Conservation (phyloP, 2,329 filamentous ascomycete genomes). For the Alternaria gansuensis region DNA sequence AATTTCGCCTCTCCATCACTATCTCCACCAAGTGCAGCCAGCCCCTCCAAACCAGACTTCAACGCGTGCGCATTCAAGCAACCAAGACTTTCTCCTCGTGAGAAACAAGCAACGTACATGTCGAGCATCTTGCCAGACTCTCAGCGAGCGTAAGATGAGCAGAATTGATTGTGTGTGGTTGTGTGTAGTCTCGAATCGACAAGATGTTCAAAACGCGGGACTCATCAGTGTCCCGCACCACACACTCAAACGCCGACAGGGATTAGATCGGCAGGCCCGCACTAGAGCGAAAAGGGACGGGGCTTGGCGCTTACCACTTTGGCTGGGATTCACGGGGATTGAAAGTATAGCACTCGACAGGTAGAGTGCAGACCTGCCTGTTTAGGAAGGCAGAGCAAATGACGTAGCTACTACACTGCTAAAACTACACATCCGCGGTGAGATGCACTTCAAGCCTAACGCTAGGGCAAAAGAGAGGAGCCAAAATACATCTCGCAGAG, state of each 20-base stretch:
- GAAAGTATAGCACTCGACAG: conserved; percentile 13
- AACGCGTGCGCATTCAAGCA: conserved; percentile 2
- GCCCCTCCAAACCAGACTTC: conserved; percentile 10
- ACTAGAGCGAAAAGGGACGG: conserved; percentile 6
- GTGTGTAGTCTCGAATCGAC: conserved; percentile 12
- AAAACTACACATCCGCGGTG: neutral
- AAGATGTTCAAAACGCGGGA: conserved; percentile 16
- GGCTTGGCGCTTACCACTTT: neutral
- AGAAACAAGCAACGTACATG: conserved; percentile 29
- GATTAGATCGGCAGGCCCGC: conserved; percentile 14
- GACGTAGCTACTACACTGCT: neutral
- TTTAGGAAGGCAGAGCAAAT: neutral
- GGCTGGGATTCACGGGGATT: neutral
- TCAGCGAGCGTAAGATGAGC: neutral
- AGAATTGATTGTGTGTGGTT: conserved; percentile 27
- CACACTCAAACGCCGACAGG: conserved; percentile 16
- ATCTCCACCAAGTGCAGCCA: neutral
- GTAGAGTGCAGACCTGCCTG: neutral
- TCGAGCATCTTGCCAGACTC: conserved; percentile 42
- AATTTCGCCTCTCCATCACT: neutral
- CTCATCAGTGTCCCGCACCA: conserved; percentile 21
- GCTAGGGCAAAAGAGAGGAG: conserved; percentile 9
- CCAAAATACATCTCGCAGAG: conserved; percentile 1
- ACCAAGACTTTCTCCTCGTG: neutral
- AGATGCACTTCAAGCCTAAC: neutral